phyloP scores from a whole-genome alignment of 768 basidiomycete genomes.

The Amanita rimosa region DNA sequence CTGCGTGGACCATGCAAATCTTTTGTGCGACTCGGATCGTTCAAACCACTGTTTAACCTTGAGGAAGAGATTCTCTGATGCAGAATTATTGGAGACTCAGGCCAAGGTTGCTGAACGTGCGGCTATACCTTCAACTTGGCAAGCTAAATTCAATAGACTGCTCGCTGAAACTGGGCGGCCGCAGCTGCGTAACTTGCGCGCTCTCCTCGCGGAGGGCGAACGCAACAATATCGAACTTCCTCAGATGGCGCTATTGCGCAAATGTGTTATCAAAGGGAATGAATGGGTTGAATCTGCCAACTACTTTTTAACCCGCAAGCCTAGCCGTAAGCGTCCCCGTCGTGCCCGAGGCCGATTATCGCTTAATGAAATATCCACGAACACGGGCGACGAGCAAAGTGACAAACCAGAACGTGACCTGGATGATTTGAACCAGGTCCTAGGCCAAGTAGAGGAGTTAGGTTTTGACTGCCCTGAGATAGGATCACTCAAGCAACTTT shows the following conservation, averaged over 20 bases:
- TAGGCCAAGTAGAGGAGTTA: conserved; percentile 63
- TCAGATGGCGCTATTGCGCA: conserved; percentile 62
- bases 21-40: conserved; percentile 52
- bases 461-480: conserved; percentile 85
- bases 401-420: conserved; percentile 65
- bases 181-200: conserved; percentile 63
- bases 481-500: conserved; percentile 36
- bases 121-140: conserved; percentile 66
- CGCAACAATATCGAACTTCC: conserved; percentile 67
- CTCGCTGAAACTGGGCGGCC: conserved; percentile 65
- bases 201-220: conserved; percentile 82
- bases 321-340: conserved; percentile 66
- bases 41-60: conserved; percentile 39
- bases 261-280: conserved; percentile 70
- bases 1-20: conserved; percentile 76
- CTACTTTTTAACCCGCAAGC: conserved; percentile 67
- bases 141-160: conserved; percentile 51
- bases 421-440: conserved; percentile 56
- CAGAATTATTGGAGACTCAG: conserved; percentile 59
- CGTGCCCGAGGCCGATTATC: conserved; percentile 46
- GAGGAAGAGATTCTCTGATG: conserved; percentile 74
- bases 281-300: conserved; percentile 87
- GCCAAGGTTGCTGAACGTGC: conserved; percentile 62
- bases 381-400: conserved; percentile 39
- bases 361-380: conserved; percentile 21